Evolutionary conservation across 2,329 filamentous ascomycete species (phyloP), one percentile per base, ranked within the genome.

Genomic region (Aspergillus carbonarius): DNA sequence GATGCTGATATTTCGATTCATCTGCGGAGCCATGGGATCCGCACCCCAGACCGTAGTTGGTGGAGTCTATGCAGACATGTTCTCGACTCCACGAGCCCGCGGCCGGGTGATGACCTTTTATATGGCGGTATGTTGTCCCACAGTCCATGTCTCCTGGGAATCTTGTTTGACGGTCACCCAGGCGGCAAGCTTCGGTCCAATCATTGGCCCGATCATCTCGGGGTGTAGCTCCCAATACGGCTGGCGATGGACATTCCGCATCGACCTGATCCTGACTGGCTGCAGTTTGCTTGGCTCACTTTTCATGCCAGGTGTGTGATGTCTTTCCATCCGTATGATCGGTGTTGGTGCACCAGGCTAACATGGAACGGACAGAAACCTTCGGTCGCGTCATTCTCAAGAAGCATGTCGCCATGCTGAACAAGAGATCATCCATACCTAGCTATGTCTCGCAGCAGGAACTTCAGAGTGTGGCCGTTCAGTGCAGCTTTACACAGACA

Each of bases 261-360:
- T 91, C 23, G 87, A 79, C 13, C 78, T 90, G 15, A 89, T 92
- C 17, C 79, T 90, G 55, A 89, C 88, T 2, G 78, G 70, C 3
- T 62, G 67, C 4, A 87, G 86, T 1, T 80, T 88, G 72, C 70
- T 86, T 2, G 76, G 86, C 1, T 74, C 90, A 13, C 57, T 85
- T n/a, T 80, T 88, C 60, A 79, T 91, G 58, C 88, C 86, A 15
- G 70, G 70, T 72, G 64, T 13, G 60, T 2, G 15, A 5, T 4
- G 30, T 32, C 5, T 27, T 8, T 27, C 4, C 1, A 2, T 27
- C 7, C 3, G 7, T 27, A 8, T 25, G 5, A 27, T 8, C 2
- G 25, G 25, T 23, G 25, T 27, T 6, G 6, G 25, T 27, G 25
- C 25, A 3, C 5, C 6, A 30, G 25, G 30, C 60, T 65, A 17